These are phyloP conservation scores for Dipteronia dyeriana DNA, from an alignment of 345 rosid species.

Conservation along the genomic window DNA sequence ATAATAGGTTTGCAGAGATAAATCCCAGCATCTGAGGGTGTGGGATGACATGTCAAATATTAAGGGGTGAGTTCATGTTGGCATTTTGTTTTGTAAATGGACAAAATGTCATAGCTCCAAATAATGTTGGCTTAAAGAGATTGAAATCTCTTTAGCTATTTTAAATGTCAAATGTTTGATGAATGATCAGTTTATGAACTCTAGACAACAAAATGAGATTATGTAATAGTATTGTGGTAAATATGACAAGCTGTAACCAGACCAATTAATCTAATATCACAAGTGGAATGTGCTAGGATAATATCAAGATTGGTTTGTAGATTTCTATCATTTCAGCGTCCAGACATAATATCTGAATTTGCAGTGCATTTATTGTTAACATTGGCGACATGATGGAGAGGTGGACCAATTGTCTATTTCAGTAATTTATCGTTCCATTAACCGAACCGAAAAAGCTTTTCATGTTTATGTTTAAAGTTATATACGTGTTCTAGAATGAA, in stretches of 20 bases:
- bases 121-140: not conserved
- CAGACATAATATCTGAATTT: constrained; percentile 17
- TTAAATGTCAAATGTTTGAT: not conserved
- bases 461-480: not conserved
- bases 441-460: not conserved
- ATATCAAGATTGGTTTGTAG: no score
- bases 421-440: constrained; percentile 41
- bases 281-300: no score
- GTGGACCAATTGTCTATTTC: constrained; percentile 81
- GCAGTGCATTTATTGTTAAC: constrained; percentile 75
- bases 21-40: constrained; percentile 44
- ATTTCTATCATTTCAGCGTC: not conserved
- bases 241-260: not conserved
- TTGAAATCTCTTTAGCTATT: not conserved
- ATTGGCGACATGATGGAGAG: constrained; percentile 88
- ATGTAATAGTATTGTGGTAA: not conserved
- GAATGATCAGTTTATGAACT: not conserved
- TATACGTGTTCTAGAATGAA: not conserved
- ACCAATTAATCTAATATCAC: no score
- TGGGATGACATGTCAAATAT: constrained; percentile 75
- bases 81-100: not conserved
- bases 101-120: no score
- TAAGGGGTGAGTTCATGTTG: constrained; percentile 52
- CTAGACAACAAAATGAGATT: not conserved
- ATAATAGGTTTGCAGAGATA: constrained; percentile 73